Evolutionary conservation across 306 rosid species (phyloP), one percentile per base, ranked within the genome.

Genomic region (Calophaca sinica): DNA sequence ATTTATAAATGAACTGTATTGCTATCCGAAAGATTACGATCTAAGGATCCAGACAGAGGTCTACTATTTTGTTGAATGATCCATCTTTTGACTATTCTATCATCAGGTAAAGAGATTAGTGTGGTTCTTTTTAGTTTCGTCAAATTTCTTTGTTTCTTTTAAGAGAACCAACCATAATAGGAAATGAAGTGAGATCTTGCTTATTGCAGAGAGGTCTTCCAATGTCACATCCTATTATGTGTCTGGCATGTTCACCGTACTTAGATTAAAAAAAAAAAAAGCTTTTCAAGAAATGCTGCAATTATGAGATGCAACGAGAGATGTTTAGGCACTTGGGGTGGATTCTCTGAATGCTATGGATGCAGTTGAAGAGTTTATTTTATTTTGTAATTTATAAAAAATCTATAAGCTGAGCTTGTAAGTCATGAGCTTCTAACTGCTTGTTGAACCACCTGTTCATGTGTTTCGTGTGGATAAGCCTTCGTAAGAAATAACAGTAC

Each of bases 11-110:
- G 94, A 94, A 85, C 87, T 42, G 89, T 87, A 32, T 62, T 85
- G 83, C 85, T 89, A 45, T 86, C 81, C 70, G 89, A 89, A 78
- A 84, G 86, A 80, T 54, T 89, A 63, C 84, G 74, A 63, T 58
- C 79, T 68, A 91, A 83, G 88, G 97, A 91, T 50, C 81, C 91
- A n/a, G 83, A 80, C 89, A 93, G 91, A 86, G 86, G 81, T 87
- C 84, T 8, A 75, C 91, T 77, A 73, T 91, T 80, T 63, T 89
- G 62, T 80, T 89, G 59, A 94, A 91, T 68, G 89, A 87, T 84
- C 93, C 93, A 68, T 87, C 94, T 71, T 80, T 86, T 66, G 85
- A 86, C 68, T 67, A 75, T 82, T 75, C 88, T 49, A 76, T 70
- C 29, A 78, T 87, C 78, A 88, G 97, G 94, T 91, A 83, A 82